Percentiles rank a stretch among this genome's conserved stretches.
These are phyloP conservation scores for Colletotrichum tamarilloi DNA, from an alignment of 2,329 filamentous ascomycete genomes.

Conservation along the genomic window DNA sequence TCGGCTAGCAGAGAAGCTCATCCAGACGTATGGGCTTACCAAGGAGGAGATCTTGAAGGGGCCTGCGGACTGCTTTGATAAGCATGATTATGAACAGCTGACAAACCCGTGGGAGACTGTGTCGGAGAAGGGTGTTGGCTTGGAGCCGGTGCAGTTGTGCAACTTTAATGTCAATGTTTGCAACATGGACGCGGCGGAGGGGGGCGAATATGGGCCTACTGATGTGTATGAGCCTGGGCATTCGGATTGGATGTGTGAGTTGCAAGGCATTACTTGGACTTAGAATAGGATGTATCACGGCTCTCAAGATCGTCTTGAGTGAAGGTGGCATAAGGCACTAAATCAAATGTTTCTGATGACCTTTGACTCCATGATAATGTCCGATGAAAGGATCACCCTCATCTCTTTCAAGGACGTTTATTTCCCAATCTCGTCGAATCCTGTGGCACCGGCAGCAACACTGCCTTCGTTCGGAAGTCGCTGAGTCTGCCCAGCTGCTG, in stretches of 20 bases:
- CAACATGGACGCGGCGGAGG: constrained; percentile 1
- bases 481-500: no score
- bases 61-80: not conserved
- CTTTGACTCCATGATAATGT: no score
- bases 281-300: not conserved
- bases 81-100: constrained; percentile 5
- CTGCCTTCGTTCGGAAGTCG: no score
- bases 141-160: not conserved
- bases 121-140: not conserved
- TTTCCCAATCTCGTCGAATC: no score
- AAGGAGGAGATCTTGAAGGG: constrained; percentile 7
- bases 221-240: not conserved
- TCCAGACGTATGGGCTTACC: not conserved
- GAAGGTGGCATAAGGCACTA: no score
- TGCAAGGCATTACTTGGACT: not conserved
- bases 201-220: not conserved
- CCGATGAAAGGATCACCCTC: no score
- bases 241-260: not conserved
- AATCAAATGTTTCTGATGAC: no score
- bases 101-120: constrained; percentile 7
- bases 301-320: no score
- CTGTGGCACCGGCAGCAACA: no score
- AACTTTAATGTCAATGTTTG: constrained; percentile 14
- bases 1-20: not conserved
- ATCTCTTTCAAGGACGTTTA: no score